Percentiles rank a stretch among this genome's conserved stretches.
Conservation (phyloP, 345 rosid species). For the Salix dunnii region DNA sequence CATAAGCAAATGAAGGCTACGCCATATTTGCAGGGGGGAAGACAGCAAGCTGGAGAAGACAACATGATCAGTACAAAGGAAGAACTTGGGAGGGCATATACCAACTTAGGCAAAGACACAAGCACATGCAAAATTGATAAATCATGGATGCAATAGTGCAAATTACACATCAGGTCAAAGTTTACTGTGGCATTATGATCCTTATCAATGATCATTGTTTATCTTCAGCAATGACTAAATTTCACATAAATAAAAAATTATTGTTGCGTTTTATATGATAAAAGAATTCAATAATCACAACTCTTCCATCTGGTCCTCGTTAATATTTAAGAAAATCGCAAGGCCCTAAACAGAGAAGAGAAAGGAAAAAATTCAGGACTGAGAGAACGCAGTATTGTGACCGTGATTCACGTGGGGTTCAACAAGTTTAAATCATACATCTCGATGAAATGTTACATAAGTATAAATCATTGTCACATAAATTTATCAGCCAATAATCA, state of each 20-base stretch:
- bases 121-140: neutral
- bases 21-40: neutral
- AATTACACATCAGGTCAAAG: neutral
- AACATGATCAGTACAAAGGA: neutral
- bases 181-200: neutral
- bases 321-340: neutral
- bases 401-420: neutral
- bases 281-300: neutral
- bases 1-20: neutral
- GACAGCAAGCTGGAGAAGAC: neutral
- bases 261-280: neutral
- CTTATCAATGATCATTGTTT: neutral
- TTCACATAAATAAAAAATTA: neutral
- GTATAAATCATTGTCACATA: neutral
- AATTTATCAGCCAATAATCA: neutral
- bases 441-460: neutral
- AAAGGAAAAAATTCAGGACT: neutral
- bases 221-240: neutral
- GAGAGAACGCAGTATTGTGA: neutral
- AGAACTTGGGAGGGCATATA: neutral
- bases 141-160: neutral
- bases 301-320: neutral
- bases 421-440: neutral
- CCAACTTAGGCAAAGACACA: neutral
- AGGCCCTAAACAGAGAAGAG: neutral